Evolutionary conservation across 257 asterid genomes (phyloP).

Genomic region (Penstemon newberryi): DNA sequence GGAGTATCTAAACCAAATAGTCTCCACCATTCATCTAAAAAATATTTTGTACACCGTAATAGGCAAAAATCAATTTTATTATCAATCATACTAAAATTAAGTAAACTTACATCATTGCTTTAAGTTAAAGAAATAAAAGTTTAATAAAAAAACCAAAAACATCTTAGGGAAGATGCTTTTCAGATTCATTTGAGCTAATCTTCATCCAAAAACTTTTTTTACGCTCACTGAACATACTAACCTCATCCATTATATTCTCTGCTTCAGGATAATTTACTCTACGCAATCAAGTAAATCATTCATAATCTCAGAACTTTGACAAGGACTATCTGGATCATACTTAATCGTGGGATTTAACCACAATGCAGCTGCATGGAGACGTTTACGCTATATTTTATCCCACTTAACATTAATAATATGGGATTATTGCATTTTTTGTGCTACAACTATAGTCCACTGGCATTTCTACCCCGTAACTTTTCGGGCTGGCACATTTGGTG

Average conservation of each 20-base stretch:
- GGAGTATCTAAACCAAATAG: conserved; percentile 4
- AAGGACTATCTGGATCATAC: neutral
- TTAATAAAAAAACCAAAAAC: neutral
- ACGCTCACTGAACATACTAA: neutral
- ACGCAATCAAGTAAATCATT: neutral
- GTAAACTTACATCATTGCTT: too few relatives aligned
- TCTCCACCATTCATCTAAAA: conserved; percentile 12
- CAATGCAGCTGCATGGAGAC: conserved; percentile 15
- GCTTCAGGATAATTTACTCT: neutral
- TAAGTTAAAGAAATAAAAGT: too few relatives aligned
- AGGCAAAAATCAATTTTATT: neutral
- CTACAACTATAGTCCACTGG: too few relatives aligned
- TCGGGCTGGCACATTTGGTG: too few relatives aligned
- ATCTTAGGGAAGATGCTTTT: neutral
- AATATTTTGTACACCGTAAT: neutral
- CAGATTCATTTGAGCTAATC: neutral
- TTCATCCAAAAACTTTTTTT: neutral
- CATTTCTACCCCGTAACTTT: too few relatives aligned
- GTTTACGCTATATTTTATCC: conserved; percentile 8
- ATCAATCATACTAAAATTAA: neutral
- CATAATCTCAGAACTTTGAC: neutral
- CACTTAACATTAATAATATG: conserved; percentile 10
- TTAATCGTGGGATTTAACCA: conserved; percentile 2
- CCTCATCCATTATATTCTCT: neutral
- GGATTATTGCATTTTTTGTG: too few relatives aligned